Evolutionary conservation across 176 grass and related monocot species (phyloP), one percentile per base, ranked within the genome.

Genomic region (Areca catechu): DNA sequence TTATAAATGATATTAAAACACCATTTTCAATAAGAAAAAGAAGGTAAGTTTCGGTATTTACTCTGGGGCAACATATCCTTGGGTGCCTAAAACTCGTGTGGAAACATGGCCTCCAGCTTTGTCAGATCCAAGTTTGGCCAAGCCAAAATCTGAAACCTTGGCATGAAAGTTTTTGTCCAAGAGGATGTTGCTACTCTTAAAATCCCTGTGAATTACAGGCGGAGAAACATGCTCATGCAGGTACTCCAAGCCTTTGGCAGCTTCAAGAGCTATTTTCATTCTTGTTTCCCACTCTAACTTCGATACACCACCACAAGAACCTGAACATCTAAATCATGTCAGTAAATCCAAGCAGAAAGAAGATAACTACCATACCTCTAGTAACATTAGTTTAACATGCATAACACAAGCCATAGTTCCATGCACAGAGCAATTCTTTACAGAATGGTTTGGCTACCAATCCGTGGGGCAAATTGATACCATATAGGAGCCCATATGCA

Each of bases 1-100:
- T 0, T 25, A 22, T 10, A 20, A 61, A 18, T 20, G 5, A 19
- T 17, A 18, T 28, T 20, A 54, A 55, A 5, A 54, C 7, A 37
- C 21, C 15, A 34, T 34, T 37, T 37, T 12, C 34, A 37, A 10
- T 19, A 21, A 37, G 22, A 2, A 67, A 7, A 7, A 22, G 27
- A 30, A 1, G 34, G 69, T 52, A 77, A 50, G 48, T n/a, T 24
- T 58, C 56, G 56, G 68, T 29, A 59, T 69, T 75, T 82, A 98
- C 94, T 98, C 88, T 21, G 94, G 94, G 27, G 94, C 84, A 77
- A 98, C 94, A 78, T 98, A 98, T 77, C 94, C 94, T 76, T 98
- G 88, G 1, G 88, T 92, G 59, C 84, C 94, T 65, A 93, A 74
- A 80, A 98, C 84, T 66, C 88, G 75, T 53, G 94, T 98, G 51